Evolutionary conservation across 2,329 filamentous ascomycete species (phyloP), one percentile per base, ranked within the genome.

Genomic region (Orbilia quercus): DNA sequence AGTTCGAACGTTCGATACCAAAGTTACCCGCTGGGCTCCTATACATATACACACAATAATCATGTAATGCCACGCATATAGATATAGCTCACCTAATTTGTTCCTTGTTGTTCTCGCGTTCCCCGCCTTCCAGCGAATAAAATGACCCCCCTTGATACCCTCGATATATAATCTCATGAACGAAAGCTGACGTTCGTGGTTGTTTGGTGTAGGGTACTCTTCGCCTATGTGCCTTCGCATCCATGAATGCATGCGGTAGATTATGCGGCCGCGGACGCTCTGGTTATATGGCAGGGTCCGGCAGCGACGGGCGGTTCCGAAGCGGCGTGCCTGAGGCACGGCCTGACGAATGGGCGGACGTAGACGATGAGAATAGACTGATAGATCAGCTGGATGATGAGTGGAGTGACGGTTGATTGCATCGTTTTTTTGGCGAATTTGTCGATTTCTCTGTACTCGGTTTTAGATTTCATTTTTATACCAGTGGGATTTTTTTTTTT

Each of bases 371-470:
- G 45, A 74, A 74, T 16, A 55, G 70, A 23, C 50, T 73, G 28
- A 74, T 74, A 69, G 70, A 74, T 31, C 70, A 74, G 42, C 31
- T 74, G 12, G 70, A 74, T 12, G 70, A 74, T 20, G 70, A 74
- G 14, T 74, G 70, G 70, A 67, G 63, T n/a, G 70, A 74, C 38
- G 70, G 57, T 5, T 73, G 62, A 47, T 23, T 16, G 5, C 23
- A 11, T 48, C 1, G n/a, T n/a, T n/a, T n/a, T n/a, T n/a, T n/a
- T n/a, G n/a, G n/a, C n/a, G n/a, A n/a, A n/a, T n/a, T n/a, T n/a
- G n/a, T n/a, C n/a, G n/a, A n/a, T n/a, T n/a, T n/a, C n/a, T n/a
- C n/a, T n/a, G n/a, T n/a, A n/a, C n/a, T n/a, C n/a, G n/a, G n/a
- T n/a, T n/a, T n/a, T n/a, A n/a, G n/a, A n/a, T n/a, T n/a, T n/a